Evolutionary conservation across 2,329 filamentous ascomycete species (phyloP).

Genomic region (Beauveria medogensis): DNA sequence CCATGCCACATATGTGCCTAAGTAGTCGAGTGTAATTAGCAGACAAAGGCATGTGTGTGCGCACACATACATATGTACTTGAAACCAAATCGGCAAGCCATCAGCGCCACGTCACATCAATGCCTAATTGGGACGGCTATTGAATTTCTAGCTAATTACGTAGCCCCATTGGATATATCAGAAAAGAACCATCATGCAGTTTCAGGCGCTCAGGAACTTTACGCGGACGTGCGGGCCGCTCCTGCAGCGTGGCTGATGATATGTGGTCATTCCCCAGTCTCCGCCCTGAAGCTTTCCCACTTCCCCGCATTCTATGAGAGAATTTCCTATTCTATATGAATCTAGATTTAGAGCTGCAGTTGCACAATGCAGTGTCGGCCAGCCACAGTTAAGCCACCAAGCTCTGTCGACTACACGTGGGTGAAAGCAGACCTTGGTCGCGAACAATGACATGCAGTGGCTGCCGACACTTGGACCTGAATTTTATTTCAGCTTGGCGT

Average conservation of each 20-base stretch:
- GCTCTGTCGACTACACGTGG: not conserved
- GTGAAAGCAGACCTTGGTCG: not conserved
- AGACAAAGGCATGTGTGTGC: not conserved
- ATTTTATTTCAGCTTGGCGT: not conserved
- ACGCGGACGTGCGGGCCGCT: not conserved
- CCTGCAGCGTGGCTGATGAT: not conserved
- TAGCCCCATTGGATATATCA: too few species aligned
- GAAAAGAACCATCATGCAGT: not conserved
- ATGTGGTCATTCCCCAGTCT: not conserved
- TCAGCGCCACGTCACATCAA: not conserved
- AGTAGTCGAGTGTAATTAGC: not conserved
- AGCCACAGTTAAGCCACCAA: not conserved
- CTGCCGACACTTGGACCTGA: not conserved
- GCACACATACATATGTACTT: constrained; percentile 5
- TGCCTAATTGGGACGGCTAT: not conserved
- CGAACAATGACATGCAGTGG: not conserved
- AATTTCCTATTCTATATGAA: not conserved
- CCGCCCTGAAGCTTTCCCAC: not conserved
- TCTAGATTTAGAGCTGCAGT: not conserved
- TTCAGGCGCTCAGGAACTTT: not conserved
- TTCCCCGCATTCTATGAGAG: not conserved
- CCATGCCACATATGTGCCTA: not conserved
- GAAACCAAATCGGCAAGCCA: not conserved
- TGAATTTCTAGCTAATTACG: too few species aligned
- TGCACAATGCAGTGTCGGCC: not conserved